A percentile compares a stretch with the other conserved stretches of the same genome.
These are phyloP conservation scores for Botrytis paeoniae DNA, from an alignment of 2,329 filamentous ascomycete species.

Conservation along the genomic window DNA sequence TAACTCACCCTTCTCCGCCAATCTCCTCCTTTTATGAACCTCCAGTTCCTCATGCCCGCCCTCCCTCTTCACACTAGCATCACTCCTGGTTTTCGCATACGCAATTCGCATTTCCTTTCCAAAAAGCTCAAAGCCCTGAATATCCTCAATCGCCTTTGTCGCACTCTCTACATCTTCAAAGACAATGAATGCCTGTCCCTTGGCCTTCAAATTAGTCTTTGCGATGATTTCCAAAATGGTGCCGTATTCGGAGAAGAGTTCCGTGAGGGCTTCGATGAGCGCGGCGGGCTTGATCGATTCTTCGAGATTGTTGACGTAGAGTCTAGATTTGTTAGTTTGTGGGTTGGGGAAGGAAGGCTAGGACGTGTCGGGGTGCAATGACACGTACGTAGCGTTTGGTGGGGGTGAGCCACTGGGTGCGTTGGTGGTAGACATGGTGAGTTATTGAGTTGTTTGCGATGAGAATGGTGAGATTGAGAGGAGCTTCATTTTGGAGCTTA, in stretches of 20 bases:
- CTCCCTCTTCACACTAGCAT: conserved; percentile 75
- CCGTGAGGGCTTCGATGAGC: conserved; percentile 68
- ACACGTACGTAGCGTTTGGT: conserved; percentile 67
- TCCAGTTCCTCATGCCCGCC: conserved; percentile 82
- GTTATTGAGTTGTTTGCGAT: neutral
- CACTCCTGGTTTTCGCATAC: conserved; percentile 78
- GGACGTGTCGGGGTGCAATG: conserved; percentile 67
- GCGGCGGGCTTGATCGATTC: conserved; percentile 82
- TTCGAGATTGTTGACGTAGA: conserved; percentile 80
- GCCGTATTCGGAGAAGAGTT: conserved; percentile 87
- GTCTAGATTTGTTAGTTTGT: conserved; percentile 43
- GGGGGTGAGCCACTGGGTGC: conserved; percentile 22
- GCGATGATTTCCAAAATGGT: conserved; percentile 79
- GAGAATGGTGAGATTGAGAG: neutral
- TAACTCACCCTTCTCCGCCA: conserved; percentile 81
- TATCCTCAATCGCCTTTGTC: conserved; percentile 75
- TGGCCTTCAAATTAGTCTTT: conserved; percentile 86
- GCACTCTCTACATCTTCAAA: conserved; percentile 82
- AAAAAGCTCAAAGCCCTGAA: conserved; percentile 90
- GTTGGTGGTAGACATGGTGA: conserved; percentile 3
- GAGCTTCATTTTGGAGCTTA: neutral
- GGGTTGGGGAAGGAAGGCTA: conserved; percentile 15
- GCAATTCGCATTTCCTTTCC: conserved; percentile 85
- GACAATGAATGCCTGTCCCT: conserved; percentile 93
- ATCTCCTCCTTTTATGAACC: conserved; percentile 74